These are phyloP conservation scores for Mediolabrus comicus DNA, from an alignment of 108 stramenopile species.

Conservation along the genomic window DNA sequence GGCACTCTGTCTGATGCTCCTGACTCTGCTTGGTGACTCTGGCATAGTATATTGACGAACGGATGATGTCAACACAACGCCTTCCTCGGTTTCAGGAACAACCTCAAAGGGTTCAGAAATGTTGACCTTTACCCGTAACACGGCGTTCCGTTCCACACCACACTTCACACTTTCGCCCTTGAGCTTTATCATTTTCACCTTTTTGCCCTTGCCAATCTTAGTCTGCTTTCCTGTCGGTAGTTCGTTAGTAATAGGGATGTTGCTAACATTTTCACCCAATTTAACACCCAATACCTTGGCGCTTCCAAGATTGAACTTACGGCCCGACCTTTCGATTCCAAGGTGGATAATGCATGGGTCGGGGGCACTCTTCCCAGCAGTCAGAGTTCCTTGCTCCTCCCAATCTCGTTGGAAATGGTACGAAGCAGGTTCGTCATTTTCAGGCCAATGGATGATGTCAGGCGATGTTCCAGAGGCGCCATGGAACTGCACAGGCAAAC, in stretches of 20 bases:
- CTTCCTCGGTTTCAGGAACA: background rate
- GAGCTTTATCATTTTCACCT: slow-evolving; percentile 20
- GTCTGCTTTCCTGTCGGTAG: background rate
- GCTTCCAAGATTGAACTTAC: background rate
- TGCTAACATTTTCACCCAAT: background rate
- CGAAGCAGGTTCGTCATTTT: background rate
- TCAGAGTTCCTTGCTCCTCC: background rate
- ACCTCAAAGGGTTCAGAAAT: slow-evolving; percentile 6
- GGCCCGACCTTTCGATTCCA: background rate
- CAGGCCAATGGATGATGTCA: background rate
- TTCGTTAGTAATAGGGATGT: background rate
- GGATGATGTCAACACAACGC: no score
- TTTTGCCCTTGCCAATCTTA: background rate
- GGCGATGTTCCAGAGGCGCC: background rate
- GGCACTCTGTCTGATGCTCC: background rate
- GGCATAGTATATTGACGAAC: background rate
- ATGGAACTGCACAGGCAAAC: background rate
- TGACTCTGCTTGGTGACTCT: background rate
- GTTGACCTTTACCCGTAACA: slow-evolving; percentile 18
- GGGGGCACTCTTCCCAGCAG: background rate
- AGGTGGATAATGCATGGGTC: background rate
- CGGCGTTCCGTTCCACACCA: slow-evolving; percentile 17
- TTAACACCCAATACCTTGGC: background rate
- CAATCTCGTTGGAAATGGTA: background rate
- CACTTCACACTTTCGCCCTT: slow-evolving; percentile 26